A percentile compares a stretch with the other conserved stretches of the same genome.
These are phyloP conservation scores for Leishmania martiniquensis DNA, from an alignment of 208 protist species.

Conservation along the genomic window DNA sequence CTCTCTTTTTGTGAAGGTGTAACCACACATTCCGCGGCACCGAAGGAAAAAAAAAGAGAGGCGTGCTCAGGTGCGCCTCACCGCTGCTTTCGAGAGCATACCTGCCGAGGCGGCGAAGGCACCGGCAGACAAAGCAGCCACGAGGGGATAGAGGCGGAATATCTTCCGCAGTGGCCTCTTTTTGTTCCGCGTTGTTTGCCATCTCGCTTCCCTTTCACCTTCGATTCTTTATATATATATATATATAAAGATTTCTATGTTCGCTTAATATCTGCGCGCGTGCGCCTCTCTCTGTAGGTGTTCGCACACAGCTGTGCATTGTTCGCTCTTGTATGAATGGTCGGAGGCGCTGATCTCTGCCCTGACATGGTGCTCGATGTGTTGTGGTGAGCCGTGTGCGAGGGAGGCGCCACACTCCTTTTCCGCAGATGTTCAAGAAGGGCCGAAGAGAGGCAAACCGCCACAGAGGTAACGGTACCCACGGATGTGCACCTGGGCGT, in stretches of 20 bases:
- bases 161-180: background rate
- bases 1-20: constrained; percentile 78
- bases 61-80: background rate
- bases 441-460: too few relatives aligned
- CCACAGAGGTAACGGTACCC: too few relatives aligned
- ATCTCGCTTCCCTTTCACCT: background rate
- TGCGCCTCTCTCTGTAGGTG: background rate
- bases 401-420: too few relatives aligned
- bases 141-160: background rate
- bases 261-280: background rate
- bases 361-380: background rate
- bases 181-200: background rate
- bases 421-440: too few relatives aligned
- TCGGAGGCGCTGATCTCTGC: background rate
- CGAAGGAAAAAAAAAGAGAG: too few relatives aligned
- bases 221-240: background rate
- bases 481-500: too few relatives aligned
- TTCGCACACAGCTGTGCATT: background rate
- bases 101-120: too few relatives aligned
- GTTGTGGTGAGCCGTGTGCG: too few relatives aligned
- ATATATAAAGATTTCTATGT: background rate
- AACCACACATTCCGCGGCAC: background rate
- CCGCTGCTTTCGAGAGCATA: background rate
- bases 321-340: background rate
- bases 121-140: background rate